Percentiles rank a stretch among this genome's conserved stretches.
Evolutionary conservation across 768 basidiomycete species (phyloP).

Genomic region (Porphyrellus cyaneotinctus): DNA sequence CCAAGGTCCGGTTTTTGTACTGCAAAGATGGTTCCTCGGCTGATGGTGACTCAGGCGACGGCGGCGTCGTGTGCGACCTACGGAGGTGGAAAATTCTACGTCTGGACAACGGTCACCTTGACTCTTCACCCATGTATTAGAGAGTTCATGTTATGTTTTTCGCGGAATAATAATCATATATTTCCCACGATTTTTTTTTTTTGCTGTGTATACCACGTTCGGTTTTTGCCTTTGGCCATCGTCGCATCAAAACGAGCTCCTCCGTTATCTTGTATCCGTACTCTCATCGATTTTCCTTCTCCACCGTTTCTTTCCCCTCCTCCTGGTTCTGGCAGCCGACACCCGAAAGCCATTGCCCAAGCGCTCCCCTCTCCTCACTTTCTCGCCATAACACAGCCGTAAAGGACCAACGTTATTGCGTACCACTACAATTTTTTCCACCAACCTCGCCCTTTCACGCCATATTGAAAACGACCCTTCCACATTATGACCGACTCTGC

Average conservation of each 20-base stretch:
- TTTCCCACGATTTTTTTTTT: slow-evolving; percentile 30
- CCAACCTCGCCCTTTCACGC: slow-evolving; percentile 16
- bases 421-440: slow-evolving; percentile 25
- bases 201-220: slow-evolving; percentile 21
- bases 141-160: background rate
- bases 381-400: slow-evolving; percentile 15
- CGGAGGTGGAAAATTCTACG: slow-evolving; percentile 10
- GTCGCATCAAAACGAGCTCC: slow-evolving; percentile 29
- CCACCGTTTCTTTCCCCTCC: slow-evolving; percentile 4
- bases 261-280: slow-evolving; percentile 34
- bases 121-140: too few relatives aligned
- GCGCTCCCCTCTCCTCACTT: background rate
- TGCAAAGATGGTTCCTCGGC: background rate
- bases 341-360: slow-evolving; percentile 13
- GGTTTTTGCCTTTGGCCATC: slow-evolving; percentile 30
- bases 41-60: slow-evolving; percentile 18
- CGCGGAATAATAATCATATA: background rate
- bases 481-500: slow-evolving; percentile 67
- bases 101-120: background rate
- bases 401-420: slow-evolving; percentile 21
- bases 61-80: slow-evolving; percentile 27
- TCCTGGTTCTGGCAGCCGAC: slow-evolving; percentile 23
- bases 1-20: slow-evolving; percentile 49
- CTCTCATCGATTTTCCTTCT: slow-evolving; percentile 32
- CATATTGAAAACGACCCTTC: slow-evolving; percentile 14